Base-by-base conservation (phyloP, 73 alveolate genomes). In the Breviolum minutum region DNA sequence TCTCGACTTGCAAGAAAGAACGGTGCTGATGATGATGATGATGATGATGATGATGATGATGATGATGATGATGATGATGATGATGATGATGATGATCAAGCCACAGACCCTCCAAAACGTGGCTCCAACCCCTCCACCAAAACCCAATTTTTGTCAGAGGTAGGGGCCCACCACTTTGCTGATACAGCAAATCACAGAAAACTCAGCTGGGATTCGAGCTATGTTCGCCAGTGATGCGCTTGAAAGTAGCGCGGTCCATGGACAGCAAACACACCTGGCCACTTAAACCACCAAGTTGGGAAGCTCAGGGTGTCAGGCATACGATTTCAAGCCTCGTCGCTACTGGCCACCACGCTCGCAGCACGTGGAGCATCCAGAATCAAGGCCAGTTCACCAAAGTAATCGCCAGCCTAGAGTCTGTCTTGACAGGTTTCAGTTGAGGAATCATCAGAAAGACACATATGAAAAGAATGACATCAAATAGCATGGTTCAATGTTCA, bases 231-330 rank as follows among this genome's bases (percentile, higher is more conserved):
- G 98, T 92, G 90, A 92, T 92, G 73, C 98, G 86, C 68, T 92
- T 92, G 98, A 92, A 92, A 24, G 98, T 92, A 80, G 98, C 98
- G 71, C 98, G 98, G 71, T 92, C 98, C 98, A 92, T 92, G 62
- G 98, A 92, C 79, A 92, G n/a, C 91, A 92, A 73, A n/a, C 79
- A 73, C 89, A 92, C 98, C 98, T 92, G n/a, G 12, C 19, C 79
- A 22, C 26, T 11, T 17, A 40, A 40, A 2, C 3, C 54, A 40
- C 3, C 54, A 40, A 40, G 54, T 40, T 40, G 0, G 54, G 54
- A 40, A 40, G 54, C 54, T 40, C 54, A 40, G 0, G 54, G 54
- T 40, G 54, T 40, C 54, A 40, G 54, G 3, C 54, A 40, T 3
- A 2, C 54, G 54, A 3, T 40, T 40, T 40, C 71, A 8, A 40